A percentile compares a stretch with the other conserved stretches of the same genome.
phyloP scores from a whole-genome alignment of 1,139 yeast genomes.

The Candida sp. region DNA sequence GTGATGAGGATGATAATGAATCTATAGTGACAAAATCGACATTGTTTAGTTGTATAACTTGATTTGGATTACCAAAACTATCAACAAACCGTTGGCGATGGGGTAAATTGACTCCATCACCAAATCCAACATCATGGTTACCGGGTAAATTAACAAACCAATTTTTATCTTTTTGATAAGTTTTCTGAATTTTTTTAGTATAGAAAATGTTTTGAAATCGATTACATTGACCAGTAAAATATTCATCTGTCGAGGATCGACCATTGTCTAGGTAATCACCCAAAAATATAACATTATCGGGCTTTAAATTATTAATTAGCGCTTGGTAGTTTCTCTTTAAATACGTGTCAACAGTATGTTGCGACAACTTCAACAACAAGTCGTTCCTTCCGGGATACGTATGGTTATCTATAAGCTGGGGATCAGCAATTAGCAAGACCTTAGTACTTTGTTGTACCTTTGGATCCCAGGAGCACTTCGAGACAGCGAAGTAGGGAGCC shows the following conservation, averaged over 20 bases:
- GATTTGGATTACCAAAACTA: constrained; percentile 42
- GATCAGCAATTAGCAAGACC: constrained; percentile 42
- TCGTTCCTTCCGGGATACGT: constrained; percentile 47
- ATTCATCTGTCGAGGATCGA: constrained; percentile 35
- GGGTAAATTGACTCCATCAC: constrained; percentile 38
- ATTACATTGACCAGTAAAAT: constrained; percentile 31
- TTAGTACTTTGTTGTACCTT: constrained; percentile 12
- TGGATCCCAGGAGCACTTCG: constrained; percentile 28
- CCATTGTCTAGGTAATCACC: constrained; percentile 59
- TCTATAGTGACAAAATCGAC: constrained; percentile 48
- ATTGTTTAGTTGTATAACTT: constrained; percentile 21
- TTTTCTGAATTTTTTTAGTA: constrained; percentile 9
- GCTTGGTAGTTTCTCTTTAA: constrained; percentile 44
- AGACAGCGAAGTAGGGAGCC: constrained; percentile 24
- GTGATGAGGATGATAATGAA: constrained; percentile 40
- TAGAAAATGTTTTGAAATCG: constrained; percentile 41
- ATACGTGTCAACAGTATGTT: constrained; percentile 50
- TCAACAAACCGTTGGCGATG: constrained; percentile 35
- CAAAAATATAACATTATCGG: constrained; percentile 45
- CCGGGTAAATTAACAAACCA: constrained; percentile 45
- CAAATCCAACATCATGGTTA: constrained; percentile 58
- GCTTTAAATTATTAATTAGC: constrained; percentile 31
- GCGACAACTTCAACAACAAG: constrained; percentile 33
- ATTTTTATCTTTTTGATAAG: constrained; percentile 20
- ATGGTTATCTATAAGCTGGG: constrained; percentile 45